Evolutionary conservation across 2,329 filamentous ascomycete species (phyloP).

Genomic region (Aureobasidium sp.): DNA sequence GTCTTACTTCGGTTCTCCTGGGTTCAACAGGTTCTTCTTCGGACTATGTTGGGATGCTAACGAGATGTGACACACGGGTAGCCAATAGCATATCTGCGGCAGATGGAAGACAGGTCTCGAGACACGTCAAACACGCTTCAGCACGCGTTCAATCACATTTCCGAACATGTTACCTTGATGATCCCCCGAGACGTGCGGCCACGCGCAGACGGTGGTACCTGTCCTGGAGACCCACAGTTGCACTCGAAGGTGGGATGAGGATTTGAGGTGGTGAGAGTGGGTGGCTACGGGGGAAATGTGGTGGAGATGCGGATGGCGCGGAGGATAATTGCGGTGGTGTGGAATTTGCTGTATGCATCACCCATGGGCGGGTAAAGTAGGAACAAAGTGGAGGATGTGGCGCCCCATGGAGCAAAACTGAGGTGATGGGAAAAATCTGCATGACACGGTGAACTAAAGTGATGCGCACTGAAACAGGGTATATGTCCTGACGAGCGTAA

Average conservation of each 20-base stretch:
- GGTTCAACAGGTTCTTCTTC: conserved; percentile 9
- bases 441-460: neutral
- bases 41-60: neutral
- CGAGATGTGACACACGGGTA: neutral
- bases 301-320: conserved; percentile 7
- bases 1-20: conserved; percentile 14
- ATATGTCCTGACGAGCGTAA: neutral
- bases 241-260: conserved; percentile 1
- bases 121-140: neutral
- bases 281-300: conserved; percentile 5
- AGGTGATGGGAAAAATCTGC: neutral
- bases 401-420: conserved; percentile 1
- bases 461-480: neutral
- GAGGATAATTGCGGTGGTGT: neutral
- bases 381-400: neutral
- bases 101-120: neutral
- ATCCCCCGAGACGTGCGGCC: conserved; percentile 10
- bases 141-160: neutral
- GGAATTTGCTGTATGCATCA: neutral
- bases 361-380: conserved; percentile 1
- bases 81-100: neutral
- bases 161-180: neutral
- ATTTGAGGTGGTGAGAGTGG: neutral
- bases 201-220: neutral
- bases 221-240: neutral